Conservation (phyloP, 768 basidiomycete species). For the Suillus americanus region DNA sequence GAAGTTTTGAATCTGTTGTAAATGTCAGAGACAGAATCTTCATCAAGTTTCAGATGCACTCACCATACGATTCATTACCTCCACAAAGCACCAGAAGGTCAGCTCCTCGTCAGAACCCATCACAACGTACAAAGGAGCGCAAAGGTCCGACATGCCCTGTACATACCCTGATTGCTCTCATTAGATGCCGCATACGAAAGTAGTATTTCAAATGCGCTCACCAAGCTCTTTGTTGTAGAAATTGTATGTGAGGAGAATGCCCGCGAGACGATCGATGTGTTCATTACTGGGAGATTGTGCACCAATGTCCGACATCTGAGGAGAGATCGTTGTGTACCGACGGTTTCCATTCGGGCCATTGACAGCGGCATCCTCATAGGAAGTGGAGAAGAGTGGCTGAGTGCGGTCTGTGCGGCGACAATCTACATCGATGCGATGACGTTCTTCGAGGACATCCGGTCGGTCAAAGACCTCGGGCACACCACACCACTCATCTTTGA, state of each 20-base stretch:
- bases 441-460: slow-evolving; percentile 81
- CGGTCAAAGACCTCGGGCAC: slow-evolving; percentile 80
- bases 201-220: slow-evolving; percentile 36
- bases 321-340: slow-evolving; percentile 73
- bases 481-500: slow-evolving; percentile 83
- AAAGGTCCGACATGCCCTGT: slow-evolving; percentile 98
- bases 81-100: slow-evolving; percentile 96
- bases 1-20: slow-evolving; percentile 85
- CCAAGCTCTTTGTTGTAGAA: slow-evolving; percentile 87
- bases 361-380: slow-evolving; percentile 32
- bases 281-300: slow-evolving; percentile 89
- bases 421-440: slow-evolving; percentile 95
- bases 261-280: slow-evolving; percentile 86
- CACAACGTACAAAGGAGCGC: slow-evolving; percentile 90
- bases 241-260: slow-evolving; percentile 88
- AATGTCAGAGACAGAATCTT: slow-evolving; percentile 8
- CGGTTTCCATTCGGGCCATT: slow-evolving; percentile 51
- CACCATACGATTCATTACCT: slow-evolving; percentile 95
- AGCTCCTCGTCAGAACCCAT: slow-evolving; percentile 85
- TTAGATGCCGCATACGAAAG: slow-evolving; percentile 11
- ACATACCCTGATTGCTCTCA: slow-evolving; percentile 72
- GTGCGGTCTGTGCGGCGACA: slow-evolving; percentile 93
- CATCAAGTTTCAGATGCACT: slow-evolving; percentile 23
- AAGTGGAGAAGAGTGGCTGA: slow-evolving; percentile 81
- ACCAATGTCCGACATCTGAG: slow-evolving; percentile 69